Base-by-base conservation (phyloP, 2,329 filamentous ascomycete genomes). In the Pseudogymnoascus sp. region DNA sequence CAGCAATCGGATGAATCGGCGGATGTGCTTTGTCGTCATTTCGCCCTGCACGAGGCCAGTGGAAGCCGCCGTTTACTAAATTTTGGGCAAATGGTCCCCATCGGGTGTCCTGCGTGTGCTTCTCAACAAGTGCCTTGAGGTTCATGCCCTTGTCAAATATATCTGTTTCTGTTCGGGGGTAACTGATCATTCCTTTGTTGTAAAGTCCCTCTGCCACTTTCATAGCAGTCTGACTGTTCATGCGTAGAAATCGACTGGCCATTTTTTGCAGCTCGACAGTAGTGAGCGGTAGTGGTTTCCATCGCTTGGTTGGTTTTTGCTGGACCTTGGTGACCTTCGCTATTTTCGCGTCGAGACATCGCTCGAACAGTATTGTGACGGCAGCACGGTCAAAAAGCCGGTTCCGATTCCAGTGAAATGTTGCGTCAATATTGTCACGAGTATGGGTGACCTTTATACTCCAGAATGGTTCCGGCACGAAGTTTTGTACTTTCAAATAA, bases 1-100 rank as follows among this genome's bases (percentile, higher is more conserved):
- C 91, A n/a, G 89, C 89, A 65, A 99, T 89, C 0, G 95, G 95
- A 70, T 99, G 95, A 65, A 99, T 99, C 0, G 95, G 95, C 26
- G 95, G 95, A 76, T 99, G 95, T 0, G 95, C 95, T 75, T 96
- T 95, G 75, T 99, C 95, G 74, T 99, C 96, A 73, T 98, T 86
- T 61, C 86, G 84, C 3, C 95, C 95, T 68, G 88, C 84, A 43
- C 93, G 86, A 16, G 95, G 95, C 68, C 89, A 88, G 56, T 85
- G 84, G 73, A 96, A 98, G 7, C 81, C 88, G 2, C 91, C 91
- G 66, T 89, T 81, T 31, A 90, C 78, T 8, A 98, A 81, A 16
- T 81, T 81, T 73, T 89, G 89, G 3, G 93, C 92, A 74, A 93
- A 96, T 19, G 77, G 73, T 0, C 92, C 92, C 95, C 93, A 99